Conservation (phyloP, 352 stramenopile genomes). For the Globisporangium recalcitrans region DNA sequence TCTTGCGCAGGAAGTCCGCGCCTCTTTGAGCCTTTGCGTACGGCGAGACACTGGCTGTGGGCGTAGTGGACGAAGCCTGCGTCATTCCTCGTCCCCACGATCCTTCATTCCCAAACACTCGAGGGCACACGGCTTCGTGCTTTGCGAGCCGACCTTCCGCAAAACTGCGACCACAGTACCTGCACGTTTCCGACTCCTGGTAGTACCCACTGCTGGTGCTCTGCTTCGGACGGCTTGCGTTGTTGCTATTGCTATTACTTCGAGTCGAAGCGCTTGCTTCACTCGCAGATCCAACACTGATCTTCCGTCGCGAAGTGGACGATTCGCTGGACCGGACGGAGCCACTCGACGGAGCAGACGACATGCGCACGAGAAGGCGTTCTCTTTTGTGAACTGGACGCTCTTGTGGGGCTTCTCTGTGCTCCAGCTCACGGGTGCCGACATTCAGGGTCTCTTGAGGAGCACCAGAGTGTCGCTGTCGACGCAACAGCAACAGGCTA, state of each 20-base stretch:
- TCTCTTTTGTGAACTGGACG: background rate
- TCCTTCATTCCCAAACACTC: slow-evolving; percentile 72
- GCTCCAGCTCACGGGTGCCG: background rate
- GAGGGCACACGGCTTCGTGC: slow-evolving; percentile 74
- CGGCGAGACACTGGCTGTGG: background rate
- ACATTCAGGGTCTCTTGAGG: background rate
- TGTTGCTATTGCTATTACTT: slow-evolving; percentile 6
- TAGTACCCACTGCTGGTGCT: slow-evolving; percentile 4
- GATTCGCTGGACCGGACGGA: slow-evolving; percentile 6
- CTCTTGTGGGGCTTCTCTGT: background rate
- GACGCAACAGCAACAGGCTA: slow-evolving; percentile 38
- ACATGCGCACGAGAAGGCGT: background rate
- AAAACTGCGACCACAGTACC: slow-evolving; percentile 74
- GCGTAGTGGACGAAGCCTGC: slow-evolving; percentile 1
- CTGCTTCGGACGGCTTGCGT: background rate
- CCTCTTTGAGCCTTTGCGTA: background rate
- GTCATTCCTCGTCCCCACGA: slow-evolving; percentile 60
- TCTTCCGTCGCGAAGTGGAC: slow-evolving; percentile 1
- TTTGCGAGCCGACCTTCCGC: slow-evolving; percentile 74
- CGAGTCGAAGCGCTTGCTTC: background rate
- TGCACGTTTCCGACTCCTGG: slow-evolving; percentile 57
- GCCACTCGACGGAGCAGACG: background rate
- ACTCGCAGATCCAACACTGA: slow-evolving; percentile 10
- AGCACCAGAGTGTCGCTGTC: slow-evolving; percentile 13
- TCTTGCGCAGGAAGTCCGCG: background rate